These are phyloP conservation scores for Aspergillus texensis DNA, from an alignment of 2,329 filamentous ascomycete genomes.

Conservation along the genomic window DNA sequence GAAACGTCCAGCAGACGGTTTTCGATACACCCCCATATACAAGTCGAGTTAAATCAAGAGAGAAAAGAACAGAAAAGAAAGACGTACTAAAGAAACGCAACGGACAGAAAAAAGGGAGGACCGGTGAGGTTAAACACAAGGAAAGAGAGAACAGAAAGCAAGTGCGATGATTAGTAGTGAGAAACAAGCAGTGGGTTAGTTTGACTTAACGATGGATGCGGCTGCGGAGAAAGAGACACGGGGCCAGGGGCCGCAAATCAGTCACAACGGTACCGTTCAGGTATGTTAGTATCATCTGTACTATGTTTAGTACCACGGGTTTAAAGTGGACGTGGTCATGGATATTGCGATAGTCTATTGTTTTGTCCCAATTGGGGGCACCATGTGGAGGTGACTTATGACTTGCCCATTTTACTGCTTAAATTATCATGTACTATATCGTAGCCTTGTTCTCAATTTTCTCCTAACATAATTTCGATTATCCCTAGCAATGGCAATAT, in stretches of 20 bases:
- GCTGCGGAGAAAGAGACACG: slow-evolving; percentile 26
- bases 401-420: neutral
- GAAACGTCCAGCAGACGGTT: slow-evolving; percentile 17
- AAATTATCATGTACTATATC: neutral
- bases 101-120: neutral
- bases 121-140: neutral
- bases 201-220: slow-evolving; percentile 21
- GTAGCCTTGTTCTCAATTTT: neutral
- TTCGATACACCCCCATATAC: slow-evolving; percentile 22
- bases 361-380: neutral
- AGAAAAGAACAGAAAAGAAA: slow-evolving; percentile 1
- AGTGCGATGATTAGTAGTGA: slow-evolving; percentile 9
- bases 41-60: neutral
- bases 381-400: neutral
- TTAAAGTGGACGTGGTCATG: neutral
- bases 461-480: neutral
- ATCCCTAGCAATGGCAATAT: neutral
- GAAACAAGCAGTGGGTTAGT: slow-evolving; percentile 5
- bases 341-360: slow-evolving; percentile 1
- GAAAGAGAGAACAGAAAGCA: slow-evolving; percentile 11
- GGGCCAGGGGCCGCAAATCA: slow-evolving; percentile 22
- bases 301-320: slow-evolving; percentile 1
- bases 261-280: slow-evolving; percentile 1
- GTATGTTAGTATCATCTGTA: neutral
- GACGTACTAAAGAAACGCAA: neutral